Base-by-base conservation (phyloP, 2,329 filamentous ascomycete species). In the Cladophialophora exuberans region DNA sequence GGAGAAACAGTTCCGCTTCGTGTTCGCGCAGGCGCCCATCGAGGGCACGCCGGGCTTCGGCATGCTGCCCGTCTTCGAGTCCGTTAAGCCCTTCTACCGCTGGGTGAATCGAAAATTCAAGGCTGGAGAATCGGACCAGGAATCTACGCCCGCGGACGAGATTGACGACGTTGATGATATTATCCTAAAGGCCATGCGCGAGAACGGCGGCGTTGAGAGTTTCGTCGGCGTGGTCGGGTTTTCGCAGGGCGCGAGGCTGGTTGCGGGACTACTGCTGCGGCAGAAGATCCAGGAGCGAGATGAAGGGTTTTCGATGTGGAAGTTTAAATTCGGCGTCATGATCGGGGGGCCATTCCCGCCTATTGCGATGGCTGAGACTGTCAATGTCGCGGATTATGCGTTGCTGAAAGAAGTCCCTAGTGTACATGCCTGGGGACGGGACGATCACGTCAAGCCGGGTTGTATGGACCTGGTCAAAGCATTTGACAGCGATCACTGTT, bases 61-160 rank as follows among this genome's bases (percentile, higher is more conserved):
- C 35, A 70, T 74, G 33, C 60, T 72, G 5, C 69, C 70, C 4
- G 66, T 72, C 18, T 74, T 73, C 46, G 67, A 65, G 36, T 66
- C 60, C 18, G 67, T 65, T 51, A 69, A 62, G 0, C 72, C 72
- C 6, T 74, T 69, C 55, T 66, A 65, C 41, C 62, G 66, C 3
- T 74, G 72, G 71, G 59, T 73, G 15, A 58, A 55, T 18, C 64
- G 65, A 18, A 52, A 52, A 1, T 62, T 52, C 33, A 31, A 53
- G 15, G 55, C 61, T 4, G 54, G 36, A 15, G 60, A 57, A 33
- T 57, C 57, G 17, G 61, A 62, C 23, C 36, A 49, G n/a, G 52
- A 63, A 30, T 6, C 13, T 20, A 60, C 62, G 33, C 61, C 61
- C 9, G 35, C 2, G 13, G 56, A 60, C 15, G 61, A 62, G 22